Conservation (phyloP, 495 filamentous ascomycete species). For the Beverwykella pulmonaria region DNA sequence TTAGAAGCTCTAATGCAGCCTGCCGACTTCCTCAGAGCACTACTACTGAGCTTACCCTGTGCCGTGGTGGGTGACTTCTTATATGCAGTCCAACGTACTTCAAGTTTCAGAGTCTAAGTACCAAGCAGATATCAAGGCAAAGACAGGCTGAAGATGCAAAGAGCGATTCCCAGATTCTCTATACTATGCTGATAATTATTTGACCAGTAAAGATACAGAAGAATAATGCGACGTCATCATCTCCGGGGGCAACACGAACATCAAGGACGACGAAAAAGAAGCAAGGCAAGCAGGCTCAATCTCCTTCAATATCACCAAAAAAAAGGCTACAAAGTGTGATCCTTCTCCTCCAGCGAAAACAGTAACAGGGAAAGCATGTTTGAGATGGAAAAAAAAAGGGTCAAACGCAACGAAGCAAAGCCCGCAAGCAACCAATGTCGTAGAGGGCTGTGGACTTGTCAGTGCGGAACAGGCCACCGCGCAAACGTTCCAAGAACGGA, state of each 20-base stretch:
- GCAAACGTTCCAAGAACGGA: constrained; percentile 26
- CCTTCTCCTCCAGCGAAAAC: neutral
- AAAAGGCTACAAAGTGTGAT: neutral
- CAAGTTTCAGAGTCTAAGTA: neutral
- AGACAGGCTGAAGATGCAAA: constrained; percentile 21
- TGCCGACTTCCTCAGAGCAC: constrained; percentile 16
- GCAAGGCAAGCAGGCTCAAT: constrained; percentile 11
- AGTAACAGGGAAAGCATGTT: constrained; percentile 12
- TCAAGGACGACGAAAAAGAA: constrained; percentile 16
- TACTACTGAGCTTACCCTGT: constrained; percentile 27
- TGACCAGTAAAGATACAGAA: constrained; percentile 10
- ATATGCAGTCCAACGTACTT: neutral
- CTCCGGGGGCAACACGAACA: constrained; percentile 3
- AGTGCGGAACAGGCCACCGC: neutral
- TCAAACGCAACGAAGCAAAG: constrained; percentile 30
- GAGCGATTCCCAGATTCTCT: constrained; percentile 17
- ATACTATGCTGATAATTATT: too few species aligned
- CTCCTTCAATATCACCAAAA: constrained; percentile 2
- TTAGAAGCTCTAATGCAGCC: constrained; percentile 22
- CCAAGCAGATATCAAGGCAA: constrained; percentile 16
- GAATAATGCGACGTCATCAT: neutral
- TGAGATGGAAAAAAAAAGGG: constrained; percentile 22
- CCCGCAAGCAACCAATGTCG: constrained; percentile 22
- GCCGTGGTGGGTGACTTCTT: neutral
- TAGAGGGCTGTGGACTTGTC: constrained; percentile 13